phyloP scores from a whole-genome alignment of 805 yeast genomes.

The Blastobotrys terrestris region DNA sequence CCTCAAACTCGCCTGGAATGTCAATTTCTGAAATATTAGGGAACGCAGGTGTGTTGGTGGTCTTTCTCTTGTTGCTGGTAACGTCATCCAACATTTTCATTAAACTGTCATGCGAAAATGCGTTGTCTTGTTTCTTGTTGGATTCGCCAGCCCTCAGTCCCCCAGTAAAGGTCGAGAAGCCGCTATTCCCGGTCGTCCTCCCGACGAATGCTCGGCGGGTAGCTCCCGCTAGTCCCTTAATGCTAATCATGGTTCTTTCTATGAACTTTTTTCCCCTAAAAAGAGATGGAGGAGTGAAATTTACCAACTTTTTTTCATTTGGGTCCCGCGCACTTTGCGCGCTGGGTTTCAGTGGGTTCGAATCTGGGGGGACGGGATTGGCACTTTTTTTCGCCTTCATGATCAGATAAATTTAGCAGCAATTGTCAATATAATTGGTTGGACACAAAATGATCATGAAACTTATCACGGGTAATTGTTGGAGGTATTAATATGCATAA shows the following conservation, averaged over 20 bases:
- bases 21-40: not conserved
- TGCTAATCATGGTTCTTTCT: not conserved
- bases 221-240: not conserved
- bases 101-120: not conserved
- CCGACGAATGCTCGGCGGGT: not conserved
- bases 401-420: too few species aligned
- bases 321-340: not conserved
- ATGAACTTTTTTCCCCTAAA: constrained; percentile 1
- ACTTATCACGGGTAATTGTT: too few species aligned
- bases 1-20: not conserved
- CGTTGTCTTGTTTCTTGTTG: not conserved
- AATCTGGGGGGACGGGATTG: too few species aligned
- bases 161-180: not conserved
- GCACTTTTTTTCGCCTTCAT: too few species aligned
- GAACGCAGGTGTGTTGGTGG: not conserved
- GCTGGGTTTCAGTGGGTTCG: too few species aligned
- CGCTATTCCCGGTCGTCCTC: not conserved
- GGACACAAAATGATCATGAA: too few species aligned
- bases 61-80: not conserved
- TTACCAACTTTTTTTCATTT: not conserved
- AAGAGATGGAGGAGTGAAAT: not conserved
- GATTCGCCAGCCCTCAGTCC: not conserved
- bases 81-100: not conserved
- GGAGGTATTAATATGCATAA: too few species aligned
- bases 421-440: too few species aligned